phyloP scores from a whole-genome alignment of 2,329 filamentous ascomycete genomes.

The Aspergillus versicolor region DNA sequence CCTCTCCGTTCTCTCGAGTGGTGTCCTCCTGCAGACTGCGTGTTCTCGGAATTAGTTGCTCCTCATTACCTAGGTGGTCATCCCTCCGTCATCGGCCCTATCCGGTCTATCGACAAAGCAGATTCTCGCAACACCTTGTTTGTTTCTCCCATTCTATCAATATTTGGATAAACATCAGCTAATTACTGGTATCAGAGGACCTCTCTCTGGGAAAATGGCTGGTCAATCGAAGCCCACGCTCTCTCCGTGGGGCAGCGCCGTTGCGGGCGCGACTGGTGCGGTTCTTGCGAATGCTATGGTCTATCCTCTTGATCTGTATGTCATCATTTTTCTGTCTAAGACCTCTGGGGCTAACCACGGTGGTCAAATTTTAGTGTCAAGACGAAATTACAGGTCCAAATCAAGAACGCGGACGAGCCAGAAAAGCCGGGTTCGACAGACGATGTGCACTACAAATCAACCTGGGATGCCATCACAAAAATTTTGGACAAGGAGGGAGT shows the following conservation, averaged over 20 bases:
- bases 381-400: conserved; percentile 91
- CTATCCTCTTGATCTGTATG: conserved; percentile 95
- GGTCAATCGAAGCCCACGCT: conserved; percentile 67
- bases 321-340: conserved; percentile 14
- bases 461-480: conserved; percentile 82
- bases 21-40: not conserved
- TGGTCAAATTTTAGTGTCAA: conserved; percentile 68
- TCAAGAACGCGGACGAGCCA: conserved; percentile 60
- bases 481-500: conserved; percentile 81
- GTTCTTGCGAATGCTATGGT: conserved; percentile 93
- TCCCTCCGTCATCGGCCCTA: conserved; percentile 9
- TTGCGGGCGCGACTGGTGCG: conserved; percentile 88
- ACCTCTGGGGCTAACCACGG: conserved; percentile 16
- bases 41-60: conserved; percentile 4
- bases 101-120: not conserved
- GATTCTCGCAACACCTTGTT: not conserved
- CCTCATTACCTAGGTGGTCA: conserved; percentile 2
- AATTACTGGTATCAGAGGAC: not conserved
- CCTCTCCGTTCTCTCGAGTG: not conserved
- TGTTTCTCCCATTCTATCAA: not conserved
- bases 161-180: not conserved
- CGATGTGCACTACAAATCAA: conserved; percentile 77
- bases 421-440: conserved; percentile 46
- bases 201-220: conserved; percentile 43
- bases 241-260: conserved; percentile 88